Base-by-base conservation (phyloP, 2,329 filamentous ascomycete species). In the Aspergillus tubingensis region DNA sequence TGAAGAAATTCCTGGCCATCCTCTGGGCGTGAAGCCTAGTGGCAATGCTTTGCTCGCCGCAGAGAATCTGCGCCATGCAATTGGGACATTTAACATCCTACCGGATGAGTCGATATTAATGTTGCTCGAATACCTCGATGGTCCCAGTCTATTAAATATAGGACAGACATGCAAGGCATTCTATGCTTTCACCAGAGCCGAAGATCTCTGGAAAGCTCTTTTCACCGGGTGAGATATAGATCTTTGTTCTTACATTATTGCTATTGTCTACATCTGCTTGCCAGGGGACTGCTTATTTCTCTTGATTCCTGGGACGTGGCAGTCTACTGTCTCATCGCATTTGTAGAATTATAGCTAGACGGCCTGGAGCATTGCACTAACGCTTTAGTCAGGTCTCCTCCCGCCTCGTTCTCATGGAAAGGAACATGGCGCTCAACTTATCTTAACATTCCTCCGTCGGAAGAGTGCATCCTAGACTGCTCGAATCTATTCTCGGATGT, bases 161-260 rank as follows among this genome's bases (percentile, higher is more conserved):
- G 91, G 92, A 8, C 85, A 85, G 58, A 90, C 92, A 5, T 96
- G 93, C 81, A 91, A 88, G 74, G 92, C 91, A 56, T 79, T 98
- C 15, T 94, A 92, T 81, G 93, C 92, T 1, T 96, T 94, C 73
- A 90, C 89, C 57, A 83, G 88, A 53, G 86, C 86, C 51, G 94
- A 97, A 65, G 94, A 98, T 69, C 75, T 97, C 38, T 98, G 94
- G 94, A 93, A 95, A 76, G 77, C 87, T 17, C 76, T 96, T 19
- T 96, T 94, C 70, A 83, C 96, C 65, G 85, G 87, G 92, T 96
- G 87, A 86, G 91, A 87, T 60, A 54, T 58, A 52, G 49, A 57
- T 53, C 49, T 32, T 21, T 52, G 30, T 55, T 54, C 32, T 36
- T 36, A 36, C 32, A 36, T 39, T 13, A 11, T 50, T 55, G 21